Base-by-base conservation (phyloP, 805 yeast species). In the Lipomyces starkeyi region DNA sequence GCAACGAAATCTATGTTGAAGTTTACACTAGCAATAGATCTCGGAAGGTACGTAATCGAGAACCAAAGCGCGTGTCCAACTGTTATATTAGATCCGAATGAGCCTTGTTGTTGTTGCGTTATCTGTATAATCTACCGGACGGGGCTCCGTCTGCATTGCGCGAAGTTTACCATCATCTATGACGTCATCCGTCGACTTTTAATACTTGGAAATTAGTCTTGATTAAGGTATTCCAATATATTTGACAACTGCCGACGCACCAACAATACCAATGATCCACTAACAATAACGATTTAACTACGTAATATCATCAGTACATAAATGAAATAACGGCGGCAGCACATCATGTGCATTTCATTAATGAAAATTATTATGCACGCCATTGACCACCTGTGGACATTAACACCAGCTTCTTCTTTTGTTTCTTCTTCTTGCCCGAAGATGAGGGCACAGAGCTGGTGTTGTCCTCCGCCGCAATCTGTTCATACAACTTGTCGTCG, bases 361-460 rank as follows among this genome's bases (percentile, higher is more conserved):
- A 43, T 6, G 20, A 43, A 43, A 37, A 11, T 37, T n/a, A 25
- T 40, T 59, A 64, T 37, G 43, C 43, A 32, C 62, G 58, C 64
- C 68, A 52, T 20, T 64, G 64, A 1, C 61, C 65, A 11, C 73
- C 73, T 2, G 68, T 69, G 14, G 71, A 63, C 68, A 70, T 63
- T 34, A 71, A 35, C 20, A 71, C 73, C 43, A 71, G 52, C 63
- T 68, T 70, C 68, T 62, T 62, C 61, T 71, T 71, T 59, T 37
- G 54, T 34, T 85, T 84, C 75, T 82, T 84, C 77, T 85, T 86
- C 74, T 83, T 83, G 74, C 82, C 83, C 6, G 59, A 27, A 3
- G 53, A 25, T 17, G 22, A 83, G 85, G 72, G 82, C 84, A 67
- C 81, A 83, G 2, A 87, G 88, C 71, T 81, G 81, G 32, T 84